Percentiles rank a stretch among this genome's conserved stretches.
Evolutionary conservation across 2,329 filamentous ascomycete genomes (phyloP).

Genomic region (Colletotrichum sansevieriae): DNA sequence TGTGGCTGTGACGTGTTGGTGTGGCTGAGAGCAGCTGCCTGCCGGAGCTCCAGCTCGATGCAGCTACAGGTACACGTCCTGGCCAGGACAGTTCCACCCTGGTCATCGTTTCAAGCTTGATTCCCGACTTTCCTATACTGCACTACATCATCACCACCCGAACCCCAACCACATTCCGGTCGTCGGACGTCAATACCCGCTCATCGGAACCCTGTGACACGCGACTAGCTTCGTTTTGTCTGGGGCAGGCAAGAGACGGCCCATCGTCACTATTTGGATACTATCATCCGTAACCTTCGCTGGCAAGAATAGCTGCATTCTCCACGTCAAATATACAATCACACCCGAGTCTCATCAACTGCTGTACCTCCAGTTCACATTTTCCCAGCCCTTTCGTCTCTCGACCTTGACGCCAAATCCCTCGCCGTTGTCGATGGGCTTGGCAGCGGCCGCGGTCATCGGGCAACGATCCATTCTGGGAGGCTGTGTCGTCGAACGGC

Average conservation of each 20-base stretch:
- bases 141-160: constrained; percentile 1
- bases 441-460: constrained; percentile 4
- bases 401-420: constrained; percentile 24
- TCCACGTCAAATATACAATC: not conserved
- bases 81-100: not conserved
- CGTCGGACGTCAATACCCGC: no score
- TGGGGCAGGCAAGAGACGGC: not conserved
- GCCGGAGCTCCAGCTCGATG: constrained; percentile 22
- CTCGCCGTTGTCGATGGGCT: constrained; percentile 23
- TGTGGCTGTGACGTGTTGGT: constrained; percentile 12
- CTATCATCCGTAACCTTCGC: no score
- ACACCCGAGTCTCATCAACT: constrained; percentile 2
- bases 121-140: no score
- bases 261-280: not conserved
- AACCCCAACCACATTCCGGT: no score
- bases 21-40: constrained; percentile 3
- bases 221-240: not conserved
- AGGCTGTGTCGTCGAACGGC: not conserved
- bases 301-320: not conserved
- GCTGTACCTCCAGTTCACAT: constrained; percentile 28
- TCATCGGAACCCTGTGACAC: constrained; percentile 8
- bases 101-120: no score
- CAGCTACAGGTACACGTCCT: no score
- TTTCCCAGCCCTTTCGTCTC: constrained; percentile 36
- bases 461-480: not conserved